Base-by-base conservation (phyloP, 2,329 filamentous ascomycete species). In the Arthrobotrys entomopaga region DNA sequence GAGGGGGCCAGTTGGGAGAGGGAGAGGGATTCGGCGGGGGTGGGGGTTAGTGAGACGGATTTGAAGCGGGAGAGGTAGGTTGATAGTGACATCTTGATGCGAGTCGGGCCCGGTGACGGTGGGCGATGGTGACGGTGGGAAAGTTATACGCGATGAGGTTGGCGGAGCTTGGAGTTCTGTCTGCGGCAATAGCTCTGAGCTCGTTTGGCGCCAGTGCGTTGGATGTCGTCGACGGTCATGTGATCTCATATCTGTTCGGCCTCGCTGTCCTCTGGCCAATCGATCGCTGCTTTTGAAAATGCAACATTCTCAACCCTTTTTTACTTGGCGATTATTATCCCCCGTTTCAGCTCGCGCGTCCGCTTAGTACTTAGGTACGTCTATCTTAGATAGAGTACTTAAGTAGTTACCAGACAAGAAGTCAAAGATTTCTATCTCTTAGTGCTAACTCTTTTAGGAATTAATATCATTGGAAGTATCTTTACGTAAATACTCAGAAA, bases 101-200 rank as follows among this genome's bases (percentile, higher is more conserved):
- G 54, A 2, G 29, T 34, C 29, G 29, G 29, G 10, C 29, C 29
- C 29, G 29, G 29, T 34, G 15, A 1, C 10, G 49, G 26, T 53
- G 20, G 26, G 13, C 26, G 15, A 54, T 46, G 10, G 24, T 7
- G 50, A n/a, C n/a, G 43, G 46, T 43, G 34, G 11, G 54, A 43
- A 29, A 19, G 50, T 13, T 29, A 48, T 19, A 48, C 50, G 60
- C 54, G 22, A 22, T 84, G 59, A 79, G 42, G 87, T 87, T 74
- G 88, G 87, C 82, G 86, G n/a, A 88, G 86, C 29, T 34, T 34
- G 29, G 29, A 10, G 29, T 34, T 34, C 29, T 34, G 29, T 34
- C 29, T 34, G 29, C 29, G 29, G 29, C 10, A 8, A 34, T 34
- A 34, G 29, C 29, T 34, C 29, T 10, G 29, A 34, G 29, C 65